phyloP scores from a whole-genome alignment of 345 rosid species.

The Eucalyptus decipiens region DNA sequence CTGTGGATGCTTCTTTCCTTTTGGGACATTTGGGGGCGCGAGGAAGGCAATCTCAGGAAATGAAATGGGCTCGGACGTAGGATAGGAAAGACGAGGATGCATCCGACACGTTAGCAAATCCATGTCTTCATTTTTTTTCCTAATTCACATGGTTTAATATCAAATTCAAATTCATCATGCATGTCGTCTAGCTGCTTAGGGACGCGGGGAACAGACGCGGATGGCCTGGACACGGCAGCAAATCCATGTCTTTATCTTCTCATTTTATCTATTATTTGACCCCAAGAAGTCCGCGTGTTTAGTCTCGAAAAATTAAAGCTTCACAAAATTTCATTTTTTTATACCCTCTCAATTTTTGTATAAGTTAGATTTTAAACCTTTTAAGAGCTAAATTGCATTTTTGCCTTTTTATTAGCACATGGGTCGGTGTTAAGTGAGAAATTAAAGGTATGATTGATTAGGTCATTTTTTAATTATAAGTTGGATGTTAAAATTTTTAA shows the following conservation, averaged over 20 bases:
- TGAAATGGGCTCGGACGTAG: not conserved
- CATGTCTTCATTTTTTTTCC: not conserved
- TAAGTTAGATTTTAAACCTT: not conserved
- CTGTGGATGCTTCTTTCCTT: not conserved
- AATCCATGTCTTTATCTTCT: not conserved
- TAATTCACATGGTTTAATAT: not conserved
- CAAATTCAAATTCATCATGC: too few species aligned
- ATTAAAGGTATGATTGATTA: not conserved
- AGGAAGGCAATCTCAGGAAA: not conserved
- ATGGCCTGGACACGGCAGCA: not conserved
- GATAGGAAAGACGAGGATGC: not conserved
- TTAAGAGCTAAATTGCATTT: not conserved
- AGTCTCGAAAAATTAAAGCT: not conserved
- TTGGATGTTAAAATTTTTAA: not conserved
- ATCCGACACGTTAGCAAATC: not conserved
- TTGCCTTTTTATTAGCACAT: not conserved
- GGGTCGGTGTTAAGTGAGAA: not conserved
- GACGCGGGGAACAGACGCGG: not conserved
- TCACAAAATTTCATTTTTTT: not conserved
- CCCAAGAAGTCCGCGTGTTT: not conserved
- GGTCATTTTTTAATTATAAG: not conserved
- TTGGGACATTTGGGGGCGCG: not conserved
- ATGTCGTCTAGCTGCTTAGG: not conserved
- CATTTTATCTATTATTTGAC: not conserved
- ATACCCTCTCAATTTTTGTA: not conserved